A percentile compares a stretch with the other conserved stretches of the same genome.
Conservation (phyloP, 495 filamentous ascomycete species). For the Elasticomyces elasticus region DNA sequence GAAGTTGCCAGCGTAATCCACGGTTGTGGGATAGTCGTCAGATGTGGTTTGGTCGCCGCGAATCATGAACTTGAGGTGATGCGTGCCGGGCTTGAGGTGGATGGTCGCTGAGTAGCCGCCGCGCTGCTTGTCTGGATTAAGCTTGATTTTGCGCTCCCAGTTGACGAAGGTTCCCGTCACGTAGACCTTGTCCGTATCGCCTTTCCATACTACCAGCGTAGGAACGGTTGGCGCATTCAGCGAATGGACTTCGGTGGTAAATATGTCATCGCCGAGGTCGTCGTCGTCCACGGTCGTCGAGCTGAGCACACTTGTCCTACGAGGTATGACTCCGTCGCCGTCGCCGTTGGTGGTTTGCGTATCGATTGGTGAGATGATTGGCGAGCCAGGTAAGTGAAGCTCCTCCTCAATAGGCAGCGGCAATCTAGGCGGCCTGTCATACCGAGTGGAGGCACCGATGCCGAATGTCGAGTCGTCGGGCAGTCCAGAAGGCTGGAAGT, state of each 20-base stretch:
- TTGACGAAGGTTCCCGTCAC: conserved; percentile 94
- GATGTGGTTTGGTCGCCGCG: conserved; percentile 87
- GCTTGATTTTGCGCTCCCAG: conserved; percentile 83
- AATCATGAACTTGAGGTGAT: conserved; percentile 93
- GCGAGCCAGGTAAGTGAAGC: conserved; percentile 72
- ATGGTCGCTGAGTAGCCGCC: conserved; percentile 55
- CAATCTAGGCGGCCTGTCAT: conserved; percentile 71
- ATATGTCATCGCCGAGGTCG: conserved; percentile 58
- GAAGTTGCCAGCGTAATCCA: conserved; percentile 91
- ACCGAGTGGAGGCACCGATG: conserved; percentile 31
- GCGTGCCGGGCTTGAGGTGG: conserved; percentile 79
- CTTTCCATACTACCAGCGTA: conserved; percentile 71
- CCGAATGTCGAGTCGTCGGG: conserved; percentile 18
- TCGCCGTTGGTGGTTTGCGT: conserved; percentile 40
- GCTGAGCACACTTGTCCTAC: conserved; percentile 54
- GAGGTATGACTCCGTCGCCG: conserved; percentile 42
- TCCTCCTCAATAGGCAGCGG: conserved; percentile 89
- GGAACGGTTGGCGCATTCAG: conserved; percentile 60
- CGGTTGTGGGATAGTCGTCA: conserved; percentile 77
- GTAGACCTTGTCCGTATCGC: conserved; percentile 75
- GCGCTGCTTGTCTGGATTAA: conserved; percentile 50
- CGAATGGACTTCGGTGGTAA: conserved; percentile 45
- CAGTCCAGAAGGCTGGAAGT: not conserved
- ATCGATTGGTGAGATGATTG: conserved; percentile 62
- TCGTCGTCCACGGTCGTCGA: conserved; percentile 68